Base-by-base conservation (phyloP, 495 filamentous ascomycete species). In the Lasiosphaeriaceae sp. region DNA sequence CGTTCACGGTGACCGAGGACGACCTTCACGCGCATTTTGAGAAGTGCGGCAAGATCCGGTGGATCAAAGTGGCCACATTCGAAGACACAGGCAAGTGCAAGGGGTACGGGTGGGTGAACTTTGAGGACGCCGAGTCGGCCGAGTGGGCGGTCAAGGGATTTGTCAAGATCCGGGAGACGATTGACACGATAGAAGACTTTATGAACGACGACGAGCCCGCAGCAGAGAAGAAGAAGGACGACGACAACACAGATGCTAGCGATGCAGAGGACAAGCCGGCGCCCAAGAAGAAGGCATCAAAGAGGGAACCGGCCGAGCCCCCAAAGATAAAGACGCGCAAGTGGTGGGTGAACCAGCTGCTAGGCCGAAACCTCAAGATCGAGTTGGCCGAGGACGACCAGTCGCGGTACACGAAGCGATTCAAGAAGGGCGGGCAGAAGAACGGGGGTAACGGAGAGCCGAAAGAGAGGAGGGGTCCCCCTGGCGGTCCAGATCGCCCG, bases 71-170 rank as follows among this genome's bases (percentile, higher is more conserved):
- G 47, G 95, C 95, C 2, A 96, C 92, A 0, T 99, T 99, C 66
- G 90, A 97, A 69, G 95, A 99, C 65, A 84, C 86, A 39, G 95
- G 94, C 23, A 97, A 97, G 75, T 97, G 95, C 77, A 97, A 97
- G 76, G 94, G 94, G 1, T 99, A 89, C 77, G 92, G 86, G 19
- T 97, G 94, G 89, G 84, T 97, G 47, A 86, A 87, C 39, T 99
- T 97, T 74, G 85, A 86, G 66, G 85, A 90, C 22, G 60, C 90
- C 17, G 85, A 88, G 19, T 82, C 86, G 0, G 90, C 89, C 0
- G 77, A 84, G 61, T 83, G 82, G 65, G 94, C 92, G 8, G 90
- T 96, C 60, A 86, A 82, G 58, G 95, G 95, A 2, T 96, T 83
- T 66, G 79, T 91, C 47, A 78, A 83, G 63, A 74, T 86, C 43